These are phyloP conservation scores for Cyclaneusma minus DNA, from an alignment of 2,329 filamentous ascomycete species.

Conservation along the genomic window DNA sequence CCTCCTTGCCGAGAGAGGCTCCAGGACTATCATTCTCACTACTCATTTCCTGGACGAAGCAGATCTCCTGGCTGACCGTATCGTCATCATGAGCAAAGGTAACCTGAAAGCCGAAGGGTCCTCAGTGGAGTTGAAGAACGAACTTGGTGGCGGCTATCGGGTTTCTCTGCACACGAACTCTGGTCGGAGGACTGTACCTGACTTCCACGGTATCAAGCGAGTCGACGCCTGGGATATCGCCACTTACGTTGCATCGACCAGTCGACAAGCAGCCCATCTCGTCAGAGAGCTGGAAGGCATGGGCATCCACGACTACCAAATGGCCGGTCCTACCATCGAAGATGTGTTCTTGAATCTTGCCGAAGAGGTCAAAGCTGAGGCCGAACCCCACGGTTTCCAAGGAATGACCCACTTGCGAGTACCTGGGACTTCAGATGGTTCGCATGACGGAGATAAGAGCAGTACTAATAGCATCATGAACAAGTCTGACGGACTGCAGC, in stretches of 20 bases:
- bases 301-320: conserved; percentile 62
- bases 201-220: conserved; percentile 39
- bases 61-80: conserved; percentile 76
- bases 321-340: conserved; percentile 80
- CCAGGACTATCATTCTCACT: conserved; percentile 70
- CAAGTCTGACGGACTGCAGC: conserved; percentile 26
- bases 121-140: conserved; percentile 72
- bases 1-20: conserved; percentile 66
- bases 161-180: conserved; percentile 55
- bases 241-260: conserved; percentile 57
- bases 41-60: conserved; percentile 93
- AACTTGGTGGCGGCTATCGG: conserved; percentile 69
- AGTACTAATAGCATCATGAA: neutral
- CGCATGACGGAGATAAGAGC: neutral
- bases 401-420: no score
- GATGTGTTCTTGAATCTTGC: conserved; percentile 82
- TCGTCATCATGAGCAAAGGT: conserved; percentile 76
- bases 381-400: conserved; percentile 8
- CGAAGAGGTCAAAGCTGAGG: conserved; percentile 54
- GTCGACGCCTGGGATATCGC: conserved; percentile 53
- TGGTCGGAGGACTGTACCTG: conserved; percentile 25
- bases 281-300: conserved; percentile 52
- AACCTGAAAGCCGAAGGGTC: conserved; percentile 69
- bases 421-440: neutral
- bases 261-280: conserved; percentile 53